Percentiles rank a stretch among this genome's conserved stretches.
These are phyloP conservation scores for Nicotiana rustica DNA, from an alignment of 305 asterid genomes.

Conservation along the genomic window DNA sequence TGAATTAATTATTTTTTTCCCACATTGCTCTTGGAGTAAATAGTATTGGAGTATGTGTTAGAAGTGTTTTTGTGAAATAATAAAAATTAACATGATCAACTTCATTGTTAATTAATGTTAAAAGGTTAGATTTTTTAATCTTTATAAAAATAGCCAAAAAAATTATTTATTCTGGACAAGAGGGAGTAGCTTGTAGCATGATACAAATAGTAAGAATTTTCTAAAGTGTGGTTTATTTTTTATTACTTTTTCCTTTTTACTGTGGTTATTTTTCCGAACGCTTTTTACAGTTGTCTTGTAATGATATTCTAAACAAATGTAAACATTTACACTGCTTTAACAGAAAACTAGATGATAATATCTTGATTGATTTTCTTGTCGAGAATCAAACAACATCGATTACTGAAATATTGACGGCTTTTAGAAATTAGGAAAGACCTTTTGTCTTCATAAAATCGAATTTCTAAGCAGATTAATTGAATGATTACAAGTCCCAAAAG, in stretches of 20 bases:
- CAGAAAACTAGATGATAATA: conserved; percentile 25
- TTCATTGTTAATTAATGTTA: no score
- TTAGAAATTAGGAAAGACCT: neutral
- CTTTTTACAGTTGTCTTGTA: conserved; percentile 5
- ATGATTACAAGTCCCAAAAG: neutral
- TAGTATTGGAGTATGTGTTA: no score
- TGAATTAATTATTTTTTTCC: no score
- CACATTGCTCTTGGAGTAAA: no score
- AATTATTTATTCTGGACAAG: no score
- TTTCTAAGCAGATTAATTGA: conserved; percentile 23
- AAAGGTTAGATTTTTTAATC: no score
- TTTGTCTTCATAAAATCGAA: neutral
- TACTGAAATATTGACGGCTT: conserved; percentile 24
- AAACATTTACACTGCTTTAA: neutral
- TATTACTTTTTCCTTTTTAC: neutral
- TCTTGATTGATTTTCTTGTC: conserved; percentile 28
- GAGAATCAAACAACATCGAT: conserved; percentile 29
- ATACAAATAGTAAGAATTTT: neutral
- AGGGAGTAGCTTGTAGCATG: neutral
- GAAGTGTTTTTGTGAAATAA: no score
- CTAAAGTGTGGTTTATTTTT: neutral
- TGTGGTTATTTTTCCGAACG: neutral
- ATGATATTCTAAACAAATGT: neutral
- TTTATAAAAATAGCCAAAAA: no score
- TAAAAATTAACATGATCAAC: no score